A percentile compares a stretch with the other conserved stretches of the same genome.
phyloP scores from a whole-genome alignment of 768 basidiomycete genomes.

The Tulasnella sp. region DNA sequence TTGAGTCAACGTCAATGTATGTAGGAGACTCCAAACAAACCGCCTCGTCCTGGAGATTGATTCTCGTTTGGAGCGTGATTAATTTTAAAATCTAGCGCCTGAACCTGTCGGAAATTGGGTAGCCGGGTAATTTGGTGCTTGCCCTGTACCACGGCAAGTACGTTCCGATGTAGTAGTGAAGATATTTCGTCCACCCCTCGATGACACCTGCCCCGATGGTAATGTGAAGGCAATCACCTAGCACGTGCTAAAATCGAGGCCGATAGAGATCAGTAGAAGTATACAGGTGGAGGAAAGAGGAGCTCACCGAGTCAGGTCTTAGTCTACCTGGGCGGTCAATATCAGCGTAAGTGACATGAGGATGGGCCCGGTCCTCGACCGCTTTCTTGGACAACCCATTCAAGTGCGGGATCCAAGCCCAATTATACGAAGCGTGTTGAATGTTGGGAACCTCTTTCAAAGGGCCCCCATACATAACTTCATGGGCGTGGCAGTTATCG shows the following conservation, averaged over 20 bases:
- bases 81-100: not conserved
- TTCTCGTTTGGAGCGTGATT: no score
- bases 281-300: no score
- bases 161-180: constrained; percentile 31
- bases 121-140: not conserved
- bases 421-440: constrained; percentile 44
- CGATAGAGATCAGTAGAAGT: not conserved
- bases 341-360: constrained; percentile 44
- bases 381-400: constrained; percentile 49
- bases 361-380: constrained; percentile 33
- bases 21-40: not conserved
- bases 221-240: constrained; percentile 38
- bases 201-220: constrained; percentile 37
- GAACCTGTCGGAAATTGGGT: not conserved
- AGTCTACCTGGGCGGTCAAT: constrained; percentile 52
- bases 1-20: not conserved
- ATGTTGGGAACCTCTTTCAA: constrained; percentile 30
- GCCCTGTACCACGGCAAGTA: not conserved
- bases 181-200: constrained; percentile 42
- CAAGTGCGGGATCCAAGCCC: constrained; percentile 47
- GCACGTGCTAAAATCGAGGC: constrained; percentile 26
- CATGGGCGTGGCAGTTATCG: constrained; percentile 45
- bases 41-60: no score
- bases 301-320: constrained; percentile 52
- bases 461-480: constrained; percentile 33